Evolutionary conservation across 2,329 filamentous ascomycete species (phyloP).

Genomic region (Neofusicoccum kwambonambiense): DNA sequence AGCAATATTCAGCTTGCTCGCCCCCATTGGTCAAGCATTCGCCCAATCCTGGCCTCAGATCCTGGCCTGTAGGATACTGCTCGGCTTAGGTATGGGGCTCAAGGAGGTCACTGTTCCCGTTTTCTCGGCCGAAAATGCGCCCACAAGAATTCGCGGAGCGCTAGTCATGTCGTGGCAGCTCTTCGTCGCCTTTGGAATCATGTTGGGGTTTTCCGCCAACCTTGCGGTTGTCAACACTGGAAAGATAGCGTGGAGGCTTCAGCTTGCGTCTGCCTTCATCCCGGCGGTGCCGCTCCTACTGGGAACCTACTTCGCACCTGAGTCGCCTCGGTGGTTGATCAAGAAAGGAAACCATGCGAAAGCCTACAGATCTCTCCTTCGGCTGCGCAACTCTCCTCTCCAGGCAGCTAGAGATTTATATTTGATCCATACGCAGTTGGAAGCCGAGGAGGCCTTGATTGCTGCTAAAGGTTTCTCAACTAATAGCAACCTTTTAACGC

Average conservation of each 20-base stretch:
- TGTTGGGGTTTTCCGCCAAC: constrained; percentile 43
- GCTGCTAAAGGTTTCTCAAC: constrained; percentile 1
- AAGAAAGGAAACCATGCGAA: constrained; percentile 40
- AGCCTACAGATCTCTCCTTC: constrained; percentile 40
- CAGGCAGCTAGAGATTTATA: constrained; percentile 48
- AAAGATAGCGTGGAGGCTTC: constrained; percentile 39
- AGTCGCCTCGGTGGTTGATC: constrained; percentile 33
- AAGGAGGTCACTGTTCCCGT: constrained; percentile 75
- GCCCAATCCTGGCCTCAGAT: constrained; percentile 70
- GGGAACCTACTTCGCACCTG: constrained; percentile 38
- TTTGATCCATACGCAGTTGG: constrained; percentile 40
- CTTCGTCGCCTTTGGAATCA: constrained; percentile 46
- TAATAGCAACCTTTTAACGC: neutral
- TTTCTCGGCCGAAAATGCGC: constrained; percentile 72
- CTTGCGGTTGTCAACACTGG: constrained; percentile 40
- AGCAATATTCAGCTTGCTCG: constrained; percentile 61
- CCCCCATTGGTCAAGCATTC: constrained; percentile 55
- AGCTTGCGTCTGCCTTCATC: constrained; percentile 41
- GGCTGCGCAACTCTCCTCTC: constrained; percentile 39
- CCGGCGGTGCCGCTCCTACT: constrained; percentile 37
- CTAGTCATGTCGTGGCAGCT: constrained; percentile 45
- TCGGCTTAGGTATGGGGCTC: constrained; percentile 75
- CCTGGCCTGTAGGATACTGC: constrained; percentile 66
- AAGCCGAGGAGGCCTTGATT: constrained; percentile 35
- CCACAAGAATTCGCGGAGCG: constrained; percentile 30